These are phyloP conservation scores for Apiospora arundinis DNA, from an alignment of 2,329 filamentous ascomycete species.

Conservation along the genomic window DNA sequence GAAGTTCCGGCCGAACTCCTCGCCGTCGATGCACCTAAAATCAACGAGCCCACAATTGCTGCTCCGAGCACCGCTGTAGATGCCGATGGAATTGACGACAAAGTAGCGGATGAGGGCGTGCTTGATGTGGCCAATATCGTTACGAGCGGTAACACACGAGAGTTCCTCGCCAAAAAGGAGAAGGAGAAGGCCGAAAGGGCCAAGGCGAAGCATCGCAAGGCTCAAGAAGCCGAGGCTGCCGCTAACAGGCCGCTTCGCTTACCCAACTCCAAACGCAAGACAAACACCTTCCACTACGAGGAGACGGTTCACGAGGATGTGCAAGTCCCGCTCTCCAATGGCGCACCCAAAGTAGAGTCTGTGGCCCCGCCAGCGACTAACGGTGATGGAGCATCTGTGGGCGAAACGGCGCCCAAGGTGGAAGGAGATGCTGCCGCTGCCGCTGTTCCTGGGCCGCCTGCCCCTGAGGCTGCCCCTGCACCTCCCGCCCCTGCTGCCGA, in stretches of 20 bases:
- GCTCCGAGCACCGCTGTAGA: slow-evolving; percentile 38
- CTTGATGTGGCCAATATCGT: slow-evolving; percentile 87
- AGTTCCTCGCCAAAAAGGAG: slow-evolving; percentile 84
- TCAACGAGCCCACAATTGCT: slow-evolving; percentile 39
- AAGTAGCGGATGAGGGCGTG: slow-evolving; percentile 69
- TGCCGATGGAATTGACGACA: slow-evolving; percentile 43
- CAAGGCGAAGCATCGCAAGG: slow-evolving; percentile 66
- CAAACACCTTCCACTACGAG: slow-evolving; percentile 76
- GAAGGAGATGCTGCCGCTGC: slow-evolving; percentile 32
- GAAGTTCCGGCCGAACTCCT: slow-evolving; percentile 34
- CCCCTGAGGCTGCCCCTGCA: slow-evolving; percentile 15
- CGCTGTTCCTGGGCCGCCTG: not conserved
- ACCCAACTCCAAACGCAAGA: slow-evolving; percentile 74
- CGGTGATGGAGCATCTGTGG: slow-evolving; percentile 28
- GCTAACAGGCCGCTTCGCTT: slow-evolving; percentile 64
- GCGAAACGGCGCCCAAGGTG: slow-evolving; percentile 30
- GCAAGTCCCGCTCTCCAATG: slow-evolving; percentile 41
- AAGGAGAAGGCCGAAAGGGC: slow-evolving; percentile 75
- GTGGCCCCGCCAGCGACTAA: slow-evolving; percentile 25
- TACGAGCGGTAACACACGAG: slow-evolving; percentile 79
- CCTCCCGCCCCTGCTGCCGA: slow-evolving; percentile 26
- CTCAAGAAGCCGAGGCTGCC: slow-evolving; percentile 55
- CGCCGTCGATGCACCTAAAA: slow-evolving; percentile 43
- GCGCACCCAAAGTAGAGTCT: slow-evolving; percentile 29
- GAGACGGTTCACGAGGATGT: slow-evolving; percentile 66